Percentiles rank a stretch among this genome's conserved stretches.
Evolutionary conservation across 1,284 basidiomycete species (phyloP).

Genomic region (Sporisorium exsertum): DNA sequence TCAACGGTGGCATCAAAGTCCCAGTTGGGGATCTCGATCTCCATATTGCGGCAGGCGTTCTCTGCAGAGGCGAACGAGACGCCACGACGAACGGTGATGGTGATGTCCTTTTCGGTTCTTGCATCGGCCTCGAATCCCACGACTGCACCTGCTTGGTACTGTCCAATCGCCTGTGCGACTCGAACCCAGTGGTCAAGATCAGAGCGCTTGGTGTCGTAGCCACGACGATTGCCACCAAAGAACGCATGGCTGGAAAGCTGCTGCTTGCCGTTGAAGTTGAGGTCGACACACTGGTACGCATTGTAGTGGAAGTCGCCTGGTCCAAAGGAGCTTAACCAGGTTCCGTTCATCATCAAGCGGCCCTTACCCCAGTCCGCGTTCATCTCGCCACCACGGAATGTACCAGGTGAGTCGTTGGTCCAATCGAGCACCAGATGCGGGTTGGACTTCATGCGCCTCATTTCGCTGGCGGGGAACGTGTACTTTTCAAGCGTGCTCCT

Average conservation of each 20-base stretch:
- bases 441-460: conserved; percentile 27
- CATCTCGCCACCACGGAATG: conserved; percentile 51
- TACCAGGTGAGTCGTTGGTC: conserved; percentile 61
- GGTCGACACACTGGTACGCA: conserved; percentile 56
- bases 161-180: conserved; percentile 40
- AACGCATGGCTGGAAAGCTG: conserved; percentile 49
- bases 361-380: conserved; percentile 45
- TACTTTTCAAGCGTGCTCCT: conserved; percentile 58
- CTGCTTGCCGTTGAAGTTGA: conserved; percentile 51
- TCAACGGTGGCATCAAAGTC: conserved; percentile 50
- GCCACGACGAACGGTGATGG: conserved; percentile 53
- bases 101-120: conserved; percentile 18
- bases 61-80: conserved; percentile 55
- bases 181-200: conserved; percentile 46
- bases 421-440: conserved; percentile 60
- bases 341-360: conserved; percentile 54
- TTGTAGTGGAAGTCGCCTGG: conserved; percentile 43
- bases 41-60: conserved; percentile 60
- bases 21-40: conserved; percentile 51
- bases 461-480: conserved; percentile 45
- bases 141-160: conserved; percentile 57
- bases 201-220: conserved; percentile 49
- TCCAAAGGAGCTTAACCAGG: conserved; percentile 54
- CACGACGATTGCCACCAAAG: conserved; percentile 56
- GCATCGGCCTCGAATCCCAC: conserved; percentile 32